A percentile compares a stretch with the other conserved stretches of the same genome.
These are phyloP conservation scores for Pugionium cornutum DNA, from an alignment of 345 rosid species.

Conservation along the genomic window DNA sequence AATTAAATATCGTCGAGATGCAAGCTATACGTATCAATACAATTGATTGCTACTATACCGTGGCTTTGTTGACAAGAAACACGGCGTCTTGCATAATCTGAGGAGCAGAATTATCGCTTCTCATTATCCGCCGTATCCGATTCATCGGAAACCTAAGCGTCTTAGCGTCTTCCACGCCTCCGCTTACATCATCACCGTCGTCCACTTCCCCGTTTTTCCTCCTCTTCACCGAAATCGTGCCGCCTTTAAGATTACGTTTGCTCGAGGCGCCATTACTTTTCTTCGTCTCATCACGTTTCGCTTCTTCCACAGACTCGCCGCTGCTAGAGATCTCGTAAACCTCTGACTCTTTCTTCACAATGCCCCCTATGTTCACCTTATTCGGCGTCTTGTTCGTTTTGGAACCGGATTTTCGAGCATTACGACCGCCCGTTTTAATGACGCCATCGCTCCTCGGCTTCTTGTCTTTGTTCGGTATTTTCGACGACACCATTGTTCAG, in stretches of 20 bases:
- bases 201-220: constrained; percentile 32
- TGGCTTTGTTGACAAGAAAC: constrained; percentile 76
- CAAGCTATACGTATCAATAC: too few relatives aligned
- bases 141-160: constrained; percentile 64
- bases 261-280: constrained; percentile 32
- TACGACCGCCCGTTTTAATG: constrained; percentile 1
- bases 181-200: constrained; percentile 29
- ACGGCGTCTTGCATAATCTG: constrained; percentile 59
- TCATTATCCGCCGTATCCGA: constrained; percentile 68
- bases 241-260: neutral
- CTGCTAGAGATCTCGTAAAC: constrained; percentile 37
- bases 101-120: constrained; percentile 46
- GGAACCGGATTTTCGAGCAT: constrained; percentile 15
- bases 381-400: constrained; percentile 21
- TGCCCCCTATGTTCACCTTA: neutral
- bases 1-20: too few relatives aligned
- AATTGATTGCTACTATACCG: constrained; percentile 42
- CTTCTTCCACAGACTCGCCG: constrained; percentile 20
- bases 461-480: constrained; percentile 34
- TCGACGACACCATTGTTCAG: constrained; percentile 41
- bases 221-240: constrained; percentile 22
- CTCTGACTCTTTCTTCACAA: constrained; percentile 25
- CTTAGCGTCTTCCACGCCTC: constrained; percentile 45
- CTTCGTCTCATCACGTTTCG: constrained; percentile 10
- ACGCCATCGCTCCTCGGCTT: constrained; percentile 7